These are phyloP conservation scores for Lagenaria siceraria DNA, from an alignment of 306 rosid genomes.

Conservation along the genomic window DNA sequence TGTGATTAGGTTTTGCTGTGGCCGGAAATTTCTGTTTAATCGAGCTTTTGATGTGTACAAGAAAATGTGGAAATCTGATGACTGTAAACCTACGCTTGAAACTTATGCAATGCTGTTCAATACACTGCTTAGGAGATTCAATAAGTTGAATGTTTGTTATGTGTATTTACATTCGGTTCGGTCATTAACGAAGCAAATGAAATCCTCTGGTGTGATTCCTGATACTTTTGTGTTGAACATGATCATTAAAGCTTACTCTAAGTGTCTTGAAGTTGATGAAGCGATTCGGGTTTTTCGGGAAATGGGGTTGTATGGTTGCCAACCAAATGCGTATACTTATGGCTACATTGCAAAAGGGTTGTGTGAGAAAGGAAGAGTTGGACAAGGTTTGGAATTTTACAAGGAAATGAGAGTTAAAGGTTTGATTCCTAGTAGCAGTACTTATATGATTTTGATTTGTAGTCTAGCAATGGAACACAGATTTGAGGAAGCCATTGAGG, in stretches of 20 bases:
- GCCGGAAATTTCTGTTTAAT: slow-evolving; percentile 42
- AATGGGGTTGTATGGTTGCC: slow-evolving; percentile 82
- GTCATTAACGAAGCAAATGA: slow-evolving; percentile 67
- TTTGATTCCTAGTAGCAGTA: slow-evolving; percentile 49
- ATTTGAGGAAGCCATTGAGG: slow-evolving; percentile 56
- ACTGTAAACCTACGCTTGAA: slow-evolving; percentile 59
- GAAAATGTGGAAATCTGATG: slow-evolving; percentile 47
- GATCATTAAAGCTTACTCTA: slow-evolving; percentile 75
- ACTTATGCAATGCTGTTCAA: slow-evolving; percentile 53
- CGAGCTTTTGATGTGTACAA: slow-evolving; percentile 74
- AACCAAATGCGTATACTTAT: slow-evolving; percentile 65
- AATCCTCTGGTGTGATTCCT: slow-evolving; percentile 67
- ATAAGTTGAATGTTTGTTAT: slow-evolving; percentile 47
- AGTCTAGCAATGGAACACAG: slow-evolving; percentile 52
- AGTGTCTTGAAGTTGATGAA: slow-evolving; percentile 72
- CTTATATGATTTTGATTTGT: slow-evolving; percentile 52
- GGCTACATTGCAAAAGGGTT: slow-evolving; percentile 63
- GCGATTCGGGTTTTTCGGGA: slow-evolving; percentile 56
- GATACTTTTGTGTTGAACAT: slow-evolving; percentile 69
- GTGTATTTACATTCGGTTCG: slow-evolving; percentile 60
- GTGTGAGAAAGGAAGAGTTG: slow-evolving; percentile 92
- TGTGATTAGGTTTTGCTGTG: slow-evolving; percentile 56
- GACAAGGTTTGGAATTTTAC: slow-evolving; percentile 55
- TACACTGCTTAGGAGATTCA: slow-evolving; percentile 61
- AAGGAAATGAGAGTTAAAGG: slow-evolving; percentile 57